Percentiles rank a stretch among this genome's conserved stretches.
Conservation (phyloP, 805 yeast genomes). For the Priceomyces melissophilus region DNA sequence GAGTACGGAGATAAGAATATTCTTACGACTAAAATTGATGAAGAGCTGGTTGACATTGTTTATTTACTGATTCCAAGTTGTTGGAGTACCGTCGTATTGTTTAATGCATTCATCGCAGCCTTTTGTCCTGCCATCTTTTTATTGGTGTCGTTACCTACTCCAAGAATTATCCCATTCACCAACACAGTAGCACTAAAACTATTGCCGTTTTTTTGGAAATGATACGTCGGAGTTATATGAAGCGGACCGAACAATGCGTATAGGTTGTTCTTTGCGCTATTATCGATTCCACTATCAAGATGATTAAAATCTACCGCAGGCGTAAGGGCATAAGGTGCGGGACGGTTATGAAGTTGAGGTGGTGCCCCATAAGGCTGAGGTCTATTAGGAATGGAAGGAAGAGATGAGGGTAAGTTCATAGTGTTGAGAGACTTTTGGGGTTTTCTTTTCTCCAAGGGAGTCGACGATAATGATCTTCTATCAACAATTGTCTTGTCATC, state of each 20-base stretch:
- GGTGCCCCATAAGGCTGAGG: conserved; percentile 11
- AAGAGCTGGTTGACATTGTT: no score
- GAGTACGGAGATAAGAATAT: background rate
- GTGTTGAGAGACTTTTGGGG: background rate
- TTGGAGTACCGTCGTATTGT: conserved; percentile 6
- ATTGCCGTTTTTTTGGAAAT: conserved; percentile 14
- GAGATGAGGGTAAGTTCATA: conserved; percentile 2
- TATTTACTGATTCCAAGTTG: conserved; percentile 8
- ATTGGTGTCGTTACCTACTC: conserved; percentile 27
- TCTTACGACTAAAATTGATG: no score
- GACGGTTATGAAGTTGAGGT: conserved; percentile 7
- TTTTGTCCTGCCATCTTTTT: conserved; percentile 37
- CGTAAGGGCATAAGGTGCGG: conserved; percentile 5
- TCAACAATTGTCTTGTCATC: background rate
- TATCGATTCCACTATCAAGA: conserved; percentile 9
- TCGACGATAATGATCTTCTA: background rate
- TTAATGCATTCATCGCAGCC: conserved; percentile 34
- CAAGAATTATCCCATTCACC: conserved; percentile 29
- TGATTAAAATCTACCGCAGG: conserved; percentile 3
- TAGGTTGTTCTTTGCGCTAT: conserved; percentile 27
- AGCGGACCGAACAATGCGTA: conserved; percentile 23
- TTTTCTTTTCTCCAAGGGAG: background rate
- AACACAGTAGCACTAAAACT: conserved; percentile 23
- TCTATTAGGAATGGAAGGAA: conserved; percentile 3
- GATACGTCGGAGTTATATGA: conserved; percentile 30